Percentiles rank a stretch among this genome's conserved stretches.
These are phyloP conservation scores for Xylariales sp. DNA, from an alignment of 2,329 filamentous ascomycete species.

Conservation along the genomic window DNA sequence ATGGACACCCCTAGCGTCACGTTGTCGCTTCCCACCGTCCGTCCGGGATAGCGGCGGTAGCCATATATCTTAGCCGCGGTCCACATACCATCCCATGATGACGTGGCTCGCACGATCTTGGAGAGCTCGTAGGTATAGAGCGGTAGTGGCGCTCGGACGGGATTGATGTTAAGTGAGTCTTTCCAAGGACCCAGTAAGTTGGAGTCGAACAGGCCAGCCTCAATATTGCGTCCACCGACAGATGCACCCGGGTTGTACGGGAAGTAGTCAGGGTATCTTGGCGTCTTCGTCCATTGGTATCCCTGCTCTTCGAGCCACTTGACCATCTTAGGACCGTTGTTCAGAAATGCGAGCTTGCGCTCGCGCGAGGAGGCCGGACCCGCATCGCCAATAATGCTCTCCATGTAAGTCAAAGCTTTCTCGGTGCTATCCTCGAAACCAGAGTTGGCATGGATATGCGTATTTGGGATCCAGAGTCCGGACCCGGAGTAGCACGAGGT, in stretches of 20 bases:
- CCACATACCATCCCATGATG: neutral
- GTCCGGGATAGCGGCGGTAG: neutral
- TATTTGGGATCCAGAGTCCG: conserved; percentile 29
- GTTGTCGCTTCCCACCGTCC: neutral
- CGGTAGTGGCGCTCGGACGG: neutral
- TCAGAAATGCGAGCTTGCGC: conserved; percentile 22
- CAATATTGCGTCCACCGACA: conserved; percentile 19
- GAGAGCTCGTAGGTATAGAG: conserved; percentile 1
- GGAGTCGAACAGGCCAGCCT: conserved; percentile 20
- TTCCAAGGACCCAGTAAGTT: conserved; percentile 20
- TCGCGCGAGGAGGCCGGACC: conserved; percentile 22
- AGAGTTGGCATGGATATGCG: conserved; percentile 15
- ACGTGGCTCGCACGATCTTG: neutral
- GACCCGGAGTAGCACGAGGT: conserved; percentile 29
- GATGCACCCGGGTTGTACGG: conserved; percentile 16
- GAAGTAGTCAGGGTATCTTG: conserved; percentile 27
- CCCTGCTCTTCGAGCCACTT: conserved; percentile 21
- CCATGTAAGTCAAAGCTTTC: conserved; percentile 21
- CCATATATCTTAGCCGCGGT: neutral
- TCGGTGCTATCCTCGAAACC: conserved; percentile 20
- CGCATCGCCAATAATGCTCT: conserved; percentile 20
- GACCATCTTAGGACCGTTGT: conserved; percentile 25
- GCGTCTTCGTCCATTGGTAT: conserved; percentile 18
- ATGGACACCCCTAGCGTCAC: neutral
- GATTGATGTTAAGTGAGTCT: conserved; percentile 2